Percentiles rank a stretch among this genome's conserved stretches.
These are phyloP conservation scores for Phycomyces blakesleeanus DNA, from an alignment of 192 early-diverging fungal species.

Conservation along the genomic window DNA sequence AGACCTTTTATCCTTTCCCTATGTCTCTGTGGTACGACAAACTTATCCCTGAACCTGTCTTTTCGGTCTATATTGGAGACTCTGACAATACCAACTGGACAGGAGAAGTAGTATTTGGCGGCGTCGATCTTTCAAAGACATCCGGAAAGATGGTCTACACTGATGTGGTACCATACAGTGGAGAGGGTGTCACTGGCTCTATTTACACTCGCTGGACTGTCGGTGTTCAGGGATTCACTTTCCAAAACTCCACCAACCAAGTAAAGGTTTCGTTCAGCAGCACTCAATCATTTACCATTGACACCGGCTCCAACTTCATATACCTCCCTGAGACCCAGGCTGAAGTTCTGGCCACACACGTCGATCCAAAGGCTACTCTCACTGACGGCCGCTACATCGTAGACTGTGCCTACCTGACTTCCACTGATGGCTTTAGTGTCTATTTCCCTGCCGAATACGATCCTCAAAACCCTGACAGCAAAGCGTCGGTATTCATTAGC, in stretches of 20 bases:
- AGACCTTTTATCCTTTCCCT: conserved; percentile 8
- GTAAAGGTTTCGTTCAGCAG: conserved; percentile 9
- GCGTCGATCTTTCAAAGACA: not conserved
- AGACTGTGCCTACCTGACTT: conserved; percentile 9
- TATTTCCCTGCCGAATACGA: conserved; percentile 2
- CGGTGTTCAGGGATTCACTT: conserved; percentile 10
- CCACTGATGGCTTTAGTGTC: not conserved
- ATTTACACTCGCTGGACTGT: conserved; percentile 11
- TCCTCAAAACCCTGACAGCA: not conserved
- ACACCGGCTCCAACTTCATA: conserved; percentile 27
- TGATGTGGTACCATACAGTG: not conserved
- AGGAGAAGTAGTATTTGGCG: conserved; percentile 22
- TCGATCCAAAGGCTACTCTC: conserved; percentile 3
- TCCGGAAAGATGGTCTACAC: conserved; percentile 8
- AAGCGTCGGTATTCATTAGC: not conserved
- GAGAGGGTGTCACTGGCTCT: not conserved
- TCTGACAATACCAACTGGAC: not conserved
- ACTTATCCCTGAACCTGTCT: conserved; percentile 14
- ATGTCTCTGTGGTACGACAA: conserved; percentile 7
- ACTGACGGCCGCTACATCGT: not conserved
- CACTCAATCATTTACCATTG: conserved; percentile 7
- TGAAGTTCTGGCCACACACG: conserved; percentile 2
- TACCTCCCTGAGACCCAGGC: conserved; percentile 15
- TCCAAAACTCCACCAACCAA: conserved; percentile 9
- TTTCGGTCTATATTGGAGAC: conserved; percentile 10